These are phyloP conservation scores for Neonectria faginata DNA, from an alignment of 2,329 filamentous ascomycete species.

Conservation along the genomic window DNA sequence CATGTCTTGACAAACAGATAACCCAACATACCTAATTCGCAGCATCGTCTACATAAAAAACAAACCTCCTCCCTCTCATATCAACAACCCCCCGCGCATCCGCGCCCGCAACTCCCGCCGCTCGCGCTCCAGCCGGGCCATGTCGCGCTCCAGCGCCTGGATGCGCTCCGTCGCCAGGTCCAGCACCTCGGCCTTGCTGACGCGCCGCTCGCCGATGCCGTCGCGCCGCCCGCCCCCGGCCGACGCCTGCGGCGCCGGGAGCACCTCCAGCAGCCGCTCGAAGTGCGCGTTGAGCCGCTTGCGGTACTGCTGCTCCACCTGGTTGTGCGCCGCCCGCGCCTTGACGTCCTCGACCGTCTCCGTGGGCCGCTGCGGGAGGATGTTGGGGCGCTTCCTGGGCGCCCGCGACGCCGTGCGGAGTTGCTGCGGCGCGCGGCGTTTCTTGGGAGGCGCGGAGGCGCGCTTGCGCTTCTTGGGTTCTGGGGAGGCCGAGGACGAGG, in stretches of 20 bases:
- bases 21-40: neutral
- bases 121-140: conserved; percentile 51
- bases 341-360: conserved; percentile 44
- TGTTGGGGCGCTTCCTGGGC: conserved; percentile 41
- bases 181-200: conserved; percentile 60
- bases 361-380: conserved; percentile 36
- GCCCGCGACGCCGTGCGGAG: conserved; percentile 44
- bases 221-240: conserved; percentile 44
- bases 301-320: conserved; percentile 62
- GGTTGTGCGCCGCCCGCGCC: conserved; percentile 54
- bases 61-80: conserved; percentile 23
- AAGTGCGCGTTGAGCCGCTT: conserved; percentile 61
- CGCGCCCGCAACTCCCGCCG: conserved; percentile 47
- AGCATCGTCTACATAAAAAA: no score
- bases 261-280: conserved; percentile 55
- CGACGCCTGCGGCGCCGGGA: conserved; percentile 49
- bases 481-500: conserved; percentile 12
- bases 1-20: neutral
- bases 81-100: conserved; percentile 27
- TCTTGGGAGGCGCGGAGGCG: conserved; percentile 20
- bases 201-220: conserved; percentile 45
- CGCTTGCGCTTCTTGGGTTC: conserved; percentile 37
- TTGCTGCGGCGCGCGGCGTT: conserved; percentile 35
- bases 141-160: conserved; percentile 54
- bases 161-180: conserved; percentile 59